Evolutionary conservation across 2,329 filamentous ascomycete genomes (phyloP), one percentile per base, ranked within the genome.

Genomic region (Ophiostoma sp.): DNA sequence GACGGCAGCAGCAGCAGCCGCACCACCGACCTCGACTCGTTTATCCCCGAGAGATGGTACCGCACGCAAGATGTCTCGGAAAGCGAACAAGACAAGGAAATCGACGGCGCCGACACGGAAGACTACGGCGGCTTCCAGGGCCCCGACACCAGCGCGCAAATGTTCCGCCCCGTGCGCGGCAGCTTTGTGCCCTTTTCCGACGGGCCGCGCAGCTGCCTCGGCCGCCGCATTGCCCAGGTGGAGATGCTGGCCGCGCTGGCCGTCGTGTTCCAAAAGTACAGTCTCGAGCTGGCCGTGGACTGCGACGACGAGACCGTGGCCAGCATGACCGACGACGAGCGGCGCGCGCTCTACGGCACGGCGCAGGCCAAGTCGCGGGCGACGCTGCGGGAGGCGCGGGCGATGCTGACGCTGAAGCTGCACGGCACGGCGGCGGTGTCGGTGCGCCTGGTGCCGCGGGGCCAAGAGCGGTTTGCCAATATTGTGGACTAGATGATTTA

Each of bases 11-110:
- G 27, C 75, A 83, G 27, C 33, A 27, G 31, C 13, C 27, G 44
- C 39, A 57, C 78, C 23, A 79, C 85, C 67, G 90, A 94, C 74
- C 79, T 91, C 1, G 82, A 89, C 69, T 85, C 90, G 71, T 94
- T 89, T 78, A 81, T 87, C 67, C 90, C 91, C 0, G 89, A 92
- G 77, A 85, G 91, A 62, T 94, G 92, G 91, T 85, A 92, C 73
- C 23, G 75, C 48, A 20, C 72, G 39, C 15, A 11, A 13, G 39
- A 41, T 1, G 76, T 70, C 23, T 75, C 74, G 31, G 77, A 77
- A 23, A 68, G 48, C 33, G 36, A 35, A 7, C n/a, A 54, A 15
- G 69, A 74, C 6, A 73, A 73, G 39, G 73, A 70, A 8, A 77
- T 76, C 2, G 79, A 79, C 20, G 77, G 79, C 17, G 79, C 80